These are phyloP conservation scores for Fusarium armeniacum DNA, from an alignment of 2,329 filamentous ascomycete genomes.

Conservation along the genomic window DNA sequence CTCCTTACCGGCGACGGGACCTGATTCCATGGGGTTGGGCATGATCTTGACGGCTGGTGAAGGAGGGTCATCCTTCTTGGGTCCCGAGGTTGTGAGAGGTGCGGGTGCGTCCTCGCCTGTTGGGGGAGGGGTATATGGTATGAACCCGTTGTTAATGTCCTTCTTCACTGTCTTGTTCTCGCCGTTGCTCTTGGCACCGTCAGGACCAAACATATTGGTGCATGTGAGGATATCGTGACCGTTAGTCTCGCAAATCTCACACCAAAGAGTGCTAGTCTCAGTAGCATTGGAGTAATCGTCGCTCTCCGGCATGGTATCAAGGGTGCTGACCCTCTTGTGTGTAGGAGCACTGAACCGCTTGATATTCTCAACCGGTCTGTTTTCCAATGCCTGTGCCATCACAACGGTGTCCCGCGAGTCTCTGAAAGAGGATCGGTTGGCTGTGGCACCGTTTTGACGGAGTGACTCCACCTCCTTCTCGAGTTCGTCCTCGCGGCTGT, in stretches of 20 bases:
- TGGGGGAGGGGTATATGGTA: conserved; percentile 55
- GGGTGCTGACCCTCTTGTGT: conserved; percentile 67
- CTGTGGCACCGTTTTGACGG: conserved; percentile 60
- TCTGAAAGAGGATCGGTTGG: conserved; percentile 69
- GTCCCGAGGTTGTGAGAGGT: conserved; percentile 67
- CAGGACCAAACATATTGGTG: conserved; percentile 84
- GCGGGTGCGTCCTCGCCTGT: conserved; percentile 65
- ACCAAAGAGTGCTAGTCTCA: conserved; percentile 84
- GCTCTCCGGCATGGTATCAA: conserved; percentile 79
- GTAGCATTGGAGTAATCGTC: conserved; percentile 78
- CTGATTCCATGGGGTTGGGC: conserved; percentile 74
- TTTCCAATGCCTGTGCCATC: conserved; percentile 66
- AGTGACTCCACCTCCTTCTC: conserved; percentile 83
- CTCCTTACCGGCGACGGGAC: conserved; percentile 81
- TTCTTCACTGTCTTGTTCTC: conserved; percentile 55
- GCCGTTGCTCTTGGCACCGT: conserved; percentile 54
- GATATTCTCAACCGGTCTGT: conserved; percentile 62
- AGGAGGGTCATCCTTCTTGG: conserved; percentile 58
- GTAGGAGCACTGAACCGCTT: conserved; percentile 64
- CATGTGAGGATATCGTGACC: conserved; percentile 96
- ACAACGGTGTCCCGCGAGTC: conserved; percentile 77
- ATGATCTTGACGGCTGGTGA: conserved; percentile 63
- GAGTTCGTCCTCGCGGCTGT: conserved; percentile 82
- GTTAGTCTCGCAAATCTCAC: conserved; percentile 92
- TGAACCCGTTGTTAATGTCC: conserved; percentile 55